A percentile compares a stretch with the other conserved stretches of the same genome.
These are phyloP conservation scores for Starmerella khaoyaiensis DNA, from an alignment of 805 yeast species.

Conservation along the genomic window DNA sequence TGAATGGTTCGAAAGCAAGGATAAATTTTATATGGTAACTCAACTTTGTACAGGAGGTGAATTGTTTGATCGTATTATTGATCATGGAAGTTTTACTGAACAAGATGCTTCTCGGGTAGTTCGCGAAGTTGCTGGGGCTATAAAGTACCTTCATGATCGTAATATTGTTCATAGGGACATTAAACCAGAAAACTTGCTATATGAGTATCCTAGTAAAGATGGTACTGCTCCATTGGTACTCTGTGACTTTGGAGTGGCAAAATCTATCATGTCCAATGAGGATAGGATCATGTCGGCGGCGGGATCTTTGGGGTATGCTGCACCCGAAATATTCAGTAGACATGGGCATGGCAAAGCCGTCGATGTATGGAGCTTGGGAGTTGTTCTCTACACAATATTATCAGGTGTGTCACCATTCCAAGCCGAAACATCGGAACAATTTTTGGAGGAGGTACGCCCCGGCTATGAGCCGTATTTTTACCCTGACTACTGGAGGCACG, in stretches of 20 bases:
- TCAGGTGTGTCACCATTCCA: constrained; percentile 90
- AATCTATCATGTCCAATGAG: constrained; percentile 45
- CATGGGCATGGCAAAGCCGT: constrained; percentile 90
- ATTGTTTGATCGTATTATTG: constrained; percentile 72
- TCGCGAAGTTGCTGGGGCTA: constrained; percentile 62
- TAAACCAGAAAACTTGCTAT: constrained; percentile 86
- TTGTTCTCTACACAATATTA: constrained; percentile 74
- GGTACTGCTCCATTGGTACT: constrained; percentile 62
- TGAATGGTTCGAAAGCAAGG: constrained; percentile 89
- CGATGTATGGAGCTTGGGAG: constrained; percentile 93
- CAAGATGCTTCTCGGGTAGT: constrained; percentile 69
- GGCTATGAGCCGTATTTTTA: constrained; percentile 74
- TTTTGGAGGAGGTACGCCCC: constrained; percentile 63
- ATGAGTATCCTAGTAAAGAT: constrained; percentile 37
- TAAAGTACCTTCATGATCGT: constrained; percentile 58
- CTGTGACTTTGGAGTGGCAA: constrained; percentile 95
- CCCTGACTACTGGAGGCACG: constrained; percentile 70
- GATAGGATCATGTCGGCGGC: constrained; percentile 61
- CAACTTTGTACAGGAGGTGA: constrained; percentile 96
- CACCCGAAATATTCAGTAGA: constrained; percentile 78
- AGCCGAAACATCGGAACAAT: constrained; percentile 69
- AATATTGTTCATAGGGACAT: constrained; percentile 88
- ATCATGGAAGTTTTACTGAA: constrained; percentile 76
- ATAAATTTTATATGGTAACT: constrained; percentile 85
- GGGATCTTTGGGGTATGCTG: constrained; percentile 93